Percentiles rank a stretch among this genome's conserved stretches.
phyloP scores from a whole-genome alignment of 495 filamentous ascomycete species.

The Chaetomium fimeti region DNA sequence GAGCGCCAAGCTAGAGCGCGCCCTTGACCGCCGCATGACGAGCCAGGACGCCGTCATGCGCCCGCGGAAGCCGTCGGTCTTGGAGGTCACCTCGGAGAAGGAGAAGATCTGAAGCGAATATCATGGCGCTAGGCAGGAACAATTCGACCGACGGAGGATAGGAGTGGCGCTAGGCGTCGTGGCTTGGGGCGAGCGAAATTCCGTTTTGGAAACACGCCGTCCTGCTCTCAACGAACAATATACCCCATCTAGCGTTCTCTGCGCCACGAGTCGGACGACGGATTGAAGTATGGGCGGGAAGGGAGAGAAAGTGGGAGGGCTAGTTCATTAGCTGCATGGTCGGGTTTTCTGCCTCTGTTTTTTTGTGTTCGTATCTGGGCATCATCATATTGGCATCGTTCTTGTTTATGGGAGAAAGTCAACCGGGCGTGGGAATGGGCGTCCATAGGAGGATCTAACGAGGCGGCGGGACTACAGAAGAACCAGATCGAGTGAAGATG shows the following conservation, averaged over 20 bases:
- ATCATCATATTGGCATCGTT: constrained; percentile 24
- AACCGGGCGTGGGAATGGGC: not conserved
- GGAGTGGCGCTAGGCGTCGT: not conserved
- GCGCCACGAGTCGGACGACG: not conserved
- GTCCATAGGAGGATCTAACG: not conserved
- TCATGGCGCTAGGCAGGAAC: no score
- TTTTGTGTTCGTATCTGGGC: constrained; percentile 10
- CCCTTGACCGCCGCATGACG: constrained; percentile 83
- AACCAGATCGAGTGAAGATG: not conserved
- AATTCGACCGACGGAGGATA: not conserved
- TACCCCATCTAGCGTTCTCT: not conserved
- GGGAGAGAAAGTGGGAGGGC: not conserved
- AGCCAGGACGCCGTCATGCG: constrained; percentile 89
- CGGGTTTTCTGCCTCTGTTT: constrained; percentile 11
- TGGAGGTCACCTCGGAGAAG: constrained; percentile 38
- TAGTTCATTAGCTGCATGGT: constrained; percentile 11
- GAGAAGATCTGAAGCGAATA: constrained; percentile 26
- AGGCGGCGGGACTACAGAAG: not conserved
- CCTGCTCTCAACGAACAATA: not conserved
- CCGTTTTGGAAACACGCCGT: not conserved
- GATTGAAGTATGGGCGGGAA: not conserved
- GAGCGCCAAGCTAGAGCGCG: constrained; percentile 90
- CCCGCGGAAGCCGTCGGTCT: constrained; percentile 44
- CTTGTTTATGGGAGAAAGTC: constrained; percentile 10
- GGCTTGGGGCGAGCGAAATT: not conserved